Evolutionary conservation across 225 moss, liverwort and hornwort genomes (phyloP).

Genomic region (Physcomitrium patens): DNA sequence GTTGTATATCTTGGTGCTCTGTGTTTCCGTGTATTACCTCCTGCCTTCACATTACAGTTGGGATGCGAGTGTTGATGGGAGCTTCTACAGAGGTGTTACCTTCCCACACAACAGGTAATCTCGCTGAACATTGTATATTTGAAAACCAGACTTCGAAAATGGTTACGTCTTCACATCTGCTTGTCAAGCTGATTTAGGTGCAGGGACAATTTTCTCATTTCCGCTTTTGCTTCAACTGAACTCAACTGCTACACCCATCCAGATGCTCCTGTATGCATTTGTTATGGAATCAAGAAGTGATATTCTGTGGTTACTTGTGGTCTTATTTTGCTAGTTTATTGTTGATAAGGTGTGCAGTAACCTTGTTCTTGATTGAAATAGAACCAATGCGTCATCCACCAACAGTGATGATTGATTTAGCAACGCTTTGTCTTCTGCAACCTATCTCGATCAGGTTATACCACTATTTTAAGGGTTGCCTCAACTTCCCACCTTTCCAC

Average conservation of each 20-base stretch:
- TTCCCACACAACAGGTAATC: slow-evolving; percentile 57
- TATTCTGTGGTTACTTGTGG: background rate
- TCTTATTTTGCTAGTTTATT: slow-evolving; percentile 57
- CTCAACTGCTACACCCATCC: slow-evolving; percentile 17
- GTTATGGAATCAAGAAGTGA: slow-evolving; percentile 2
- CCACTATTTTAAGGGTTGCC: slow-evolving; percentile 53
- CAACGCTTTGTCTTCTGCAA: slow-evolving; percentile 78
- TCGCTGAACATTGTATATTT: background rate
- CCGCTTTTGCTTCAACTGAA: slow-evolving; percentile 6
- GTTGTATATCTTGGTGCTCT: slow-evolving; percentile 96
- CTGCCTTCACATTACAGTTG: slow-evolving; percentile 62
- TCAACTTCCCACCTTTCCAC: background rate
- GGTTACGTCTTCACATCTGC: background rate
- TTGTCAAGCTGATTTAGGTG: slow-evolving; percentile 1
- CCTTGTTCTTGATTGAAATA: slow-evolving; percentile 71
- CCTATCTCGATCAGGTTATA: slow-evolving; percentile 73
- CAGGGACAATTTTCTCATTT: background rate
- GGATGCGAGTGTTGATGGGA: slow-evolving; percentile 50
- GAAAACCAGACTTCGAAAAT: background rate
- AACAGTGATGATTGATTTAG: slow-evolving; percentile 80
- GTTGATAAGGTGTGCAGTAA: slow-evolving; percentile 63
- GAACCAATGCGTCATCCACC: slow-evolving; percentile 80
- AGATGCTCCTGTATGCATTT: background rate
- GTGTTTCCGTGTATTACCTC: slow-evolving; percentile 75
- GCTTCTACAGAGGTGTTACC: slow-evolving; percentile 37